Percentiles rank a stretch among this genome's conserved stretches.
Evolutionary conservation across 805 yeast species (phyloP).

Genomic region (Ogataea kodamae): DNA sequence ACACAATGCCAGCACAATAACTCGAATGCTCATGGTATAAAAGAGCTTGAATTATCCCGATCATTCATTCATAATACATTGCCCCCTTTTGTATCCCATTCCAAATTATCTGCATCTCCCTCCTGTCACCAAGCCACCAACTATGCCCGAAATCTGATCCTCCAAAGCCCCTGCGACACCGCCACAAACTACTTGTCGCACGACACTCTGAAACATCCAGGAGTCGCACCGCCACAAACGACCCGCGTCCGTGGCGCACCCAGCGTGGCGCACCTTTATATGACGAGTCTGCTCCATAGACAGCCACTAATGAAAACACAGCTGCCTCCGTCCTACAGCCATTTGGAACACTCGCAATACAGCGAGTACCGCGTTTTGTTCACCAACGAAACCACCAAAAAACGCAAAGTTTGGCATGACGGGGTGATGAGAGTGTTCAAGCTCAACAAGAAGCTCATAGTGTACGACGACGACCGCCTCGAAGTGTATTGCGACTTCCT

Average conservation of each 20-base stretch:
- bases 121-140: too few species aligned
- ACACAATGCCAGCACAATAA: too few species aligned
- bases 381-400: slow-evolving; percentile 43
- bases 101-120: too few species aligned
- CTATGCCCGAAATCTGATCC: too few species aligned
- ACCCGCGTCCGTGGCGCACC: slow-evolving; percentile 9
- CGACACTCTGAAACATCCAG: slow-evolving; percentile 15
- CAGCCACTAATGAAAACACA: slow-evolving; percentile 12
- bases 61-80: too few species aligned
- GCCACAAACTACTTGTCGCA: too few species aligned
- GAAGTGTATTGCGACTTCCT: slow-evolving; percentile 29
- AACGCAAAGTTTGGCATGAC: slow-evolving; percentile 50
- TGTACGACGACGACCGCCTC: slow-evolving; percentile 34
- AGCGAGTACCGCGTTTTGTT: slow-evolving; percentile 46
- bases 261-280: slow-evolving; percentile 1
- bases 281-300: slow-evolving; percentile 8
- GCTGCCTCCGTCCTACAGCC: slow-evolving; percentile 17
- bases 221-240: slow-evolving; percentile 9
- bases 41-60: too few species aligned
- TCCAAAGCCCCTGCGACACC: too few species aligned
- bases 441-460: slow-evolving; percentile 46
- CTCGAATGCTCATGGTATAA: too few species aligned
- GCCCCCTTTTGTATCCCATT: too few species aligned
- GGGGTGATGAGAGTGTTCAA: slow-evolving; percentile 44
- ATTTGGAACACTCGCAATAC: slow-evolving; percentile 37